Evolutionary conservation across 2,329 filamentous ascomycete genomes (phyloP), one percentile per base, ranked within the genome.

Genomic region (Helotiales sp.): DNA sequence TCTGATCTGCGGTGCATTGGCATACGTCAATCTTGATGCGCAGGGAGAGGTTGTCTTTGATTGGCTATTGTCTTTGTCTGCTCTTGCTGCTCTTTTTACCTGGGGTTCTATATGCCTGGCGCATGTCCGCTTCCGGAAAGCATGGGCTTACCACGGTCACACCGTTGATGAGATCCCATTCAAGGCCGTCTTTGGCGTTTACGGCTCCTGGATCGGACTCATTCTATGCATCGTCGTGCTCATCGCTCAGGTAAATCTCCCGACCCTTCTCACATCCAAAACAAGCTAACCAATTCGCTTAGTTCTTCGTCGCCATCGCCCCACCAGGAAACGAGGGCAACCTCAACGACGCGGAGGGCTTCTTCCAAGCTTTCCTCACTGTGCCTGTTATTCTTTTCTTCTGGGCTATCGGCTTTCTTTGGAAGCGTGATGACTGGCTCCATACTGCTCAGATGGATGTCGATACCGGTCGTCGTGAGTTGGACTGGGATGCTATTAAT

Each of bases 61-160:
- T 73, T 91, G 88, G 88, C 83, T 91, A 64, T 82, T 92, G 52
- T 85, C 91, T 0, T 84, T 93, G 28, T 91, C 89, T 0, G 90
- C 89, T 62, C 85, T 93, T 11, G 86, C 87, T 1, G 89, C 87
- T 69, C 86, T 93, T 75, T 91, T 93, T 78, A 90, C 90, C 24
- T 93, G 91, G 91, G 87, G 86, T 43, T 89, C 84, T 67, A 88
- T 89, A 74, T 89, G 87, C 76, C 77, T 88, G 0, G 82, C 86
- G 0, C 87, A 89, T 75, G 89, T 90, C 75, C 86, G 88, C 59
- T 90, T 90, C 84, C 85, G 87, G 66, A 76, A 82, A 57, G 87
- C 83, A 24, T 90, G 87, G 87, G 82, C 83, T 72, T 77, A 81
- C 13, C 86, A 89, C 72, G 87, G 87, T 61, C 85, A 85, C 72